Evolutionary conservation across 164 flowering plant species (phyloP).

Genomic region (Liquidambar formosana): DNA sequence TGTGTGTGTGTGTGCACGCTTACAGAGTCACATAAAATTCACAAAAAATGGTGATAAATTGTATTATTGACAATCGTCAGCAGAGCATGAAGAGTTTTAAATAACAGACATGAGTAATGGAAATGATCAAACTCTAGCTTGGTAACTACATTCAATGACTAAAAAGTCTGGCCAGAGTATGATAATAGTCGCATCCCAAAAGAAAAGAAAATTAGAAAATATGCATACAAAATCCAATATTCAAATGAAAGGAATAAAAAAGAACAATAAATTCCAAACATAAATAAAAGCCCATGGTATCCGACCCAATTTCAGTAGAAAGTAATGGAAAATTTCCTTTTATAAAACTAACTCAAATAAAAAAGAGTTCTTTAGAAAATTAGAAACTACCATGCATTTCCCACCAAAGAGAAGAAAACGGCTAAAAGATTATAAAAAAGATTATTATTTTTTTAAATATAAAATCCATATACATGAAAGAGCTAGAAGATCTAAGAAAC

Average conservation of each 20-base stretch:
- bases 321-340: background rate
- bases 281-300: background rate
- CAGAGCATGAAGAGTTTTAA: too few relatives aligned
- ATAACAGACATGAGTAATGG: too few relatives aligned
- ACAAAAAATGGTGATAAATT: too few relatives aligned
- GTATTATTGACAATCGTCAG: too few relatives aligned
- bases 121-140: too few relatives aligned
- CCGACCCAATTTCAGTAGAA: background rate
- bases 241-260: background rate
- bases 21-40: too few relatives aligned
- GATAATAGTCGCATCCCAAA: background rate
- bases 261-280: background rate
- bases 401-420: background rate
- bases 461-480: background rate
- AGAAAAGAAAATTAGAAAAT: background rate
- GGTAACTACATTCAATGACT: too few relatives aligned
- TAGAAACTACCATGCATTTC: background rate
- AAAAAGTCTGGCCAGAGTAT: background rate
- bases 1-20: too few relatives aligned
- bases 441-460: too few relatives aligned
- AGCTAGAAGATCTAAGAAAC: background rate
- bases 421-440: too few relatives aligned
- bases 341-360: too few relatives aligned
- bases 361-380: background rate
- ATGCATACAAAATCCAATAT: background rate